These are phyloP conservation scores for Populus nigra DNA, from an alignment of 345 rosid species.

Conservation along the genomic window DNA sequence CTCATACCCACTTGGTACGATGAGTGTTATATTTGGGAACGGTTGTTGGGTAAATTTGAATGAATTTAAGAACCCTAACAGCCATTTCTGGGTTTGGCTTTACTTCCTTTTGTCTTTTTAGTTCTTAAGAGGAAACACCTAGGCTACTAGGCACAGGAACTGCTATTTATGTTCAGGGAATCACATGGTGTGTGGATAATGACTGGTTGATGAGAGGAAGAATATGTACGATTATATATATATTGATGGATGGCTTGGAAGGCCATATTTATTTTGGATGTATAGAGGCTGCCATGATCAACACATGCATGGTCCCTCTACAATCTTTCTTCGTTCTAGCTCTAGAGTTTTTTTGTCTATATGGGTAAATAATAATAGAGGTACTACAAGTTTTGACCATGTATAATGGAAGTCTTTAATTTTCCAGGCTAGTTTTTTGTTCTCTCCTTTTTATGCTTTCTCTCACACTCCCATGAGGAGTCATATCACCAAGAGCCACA, in stretches of 20 bases:
- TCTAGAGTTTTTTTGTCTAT: neutral
- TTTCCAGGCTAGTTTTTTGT: neutral
- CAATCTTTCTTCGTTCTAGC: neutral
- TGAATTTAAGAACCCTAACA: neutral
- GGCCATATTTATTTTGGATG: neutral
- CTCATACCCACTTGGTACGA: neutral
- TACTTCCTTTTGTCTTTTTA: neutral
- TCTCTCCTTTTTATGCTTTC: neutral
- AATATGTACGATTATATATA: neutral
- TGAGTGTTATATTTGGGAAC: neutral
- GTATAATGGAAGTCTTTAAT: constrained; percentile 6
- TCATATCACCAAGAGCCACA: too few species aligned
- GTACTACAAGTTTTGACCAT: constrained; percentile 12
- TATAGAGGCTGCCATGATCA: neutral
- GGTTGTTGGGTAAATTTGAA: neutral
- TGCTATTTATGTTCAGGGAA: constrained; percentile 16
- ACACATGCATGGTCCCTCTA: constrained; percentile 9
- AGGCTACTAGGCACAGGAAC: constrained; percentile 3
- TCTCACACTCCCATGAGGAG: neutral
- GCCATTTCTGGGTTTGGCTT: constrained; percentile 3
- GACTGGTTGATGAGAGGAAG: neutral
- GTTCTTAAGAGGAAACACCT: constrained; percentile 3
- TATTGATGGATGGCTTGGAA: neutral
- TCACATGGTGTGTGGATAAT: constrained; percentile 27
- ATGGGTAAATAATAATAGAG: constrained; percentile 19